These are phyloP conservation scores for Grosmannia clavigera DNA, from an alignment of 2,329 filamentous ascomycete species.

Conservation along the genomic window DNA sequence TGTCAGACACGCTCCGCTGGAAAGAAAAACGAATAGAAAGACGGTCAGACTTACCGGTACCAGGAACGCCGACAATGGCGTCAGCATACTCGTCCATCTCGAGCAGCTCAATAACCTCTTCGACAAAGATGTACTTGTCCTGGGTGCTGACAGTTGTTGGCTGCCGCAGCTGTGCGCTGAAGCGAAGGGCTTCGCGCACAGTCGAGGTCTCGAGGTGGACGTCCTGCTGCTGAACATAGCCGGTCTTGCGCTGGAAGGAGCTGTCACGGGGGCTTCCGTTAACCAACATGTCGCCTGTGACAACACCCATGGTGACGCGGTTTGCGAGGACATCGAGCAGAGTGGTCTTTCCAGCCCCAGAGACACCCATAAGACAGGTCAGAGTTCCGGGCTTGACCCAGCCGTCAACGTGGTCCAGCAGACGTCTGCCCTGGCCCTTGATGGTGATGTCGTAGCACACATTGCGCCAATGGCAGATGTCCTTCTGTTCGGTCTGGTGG, in stretches of 20 bases:
- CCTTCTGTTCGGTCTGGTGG: conserved; percentile 47
- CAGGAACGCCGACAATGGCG: conserved; percentile 79
- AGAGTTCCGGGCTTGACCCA: conserved; percentile 90
- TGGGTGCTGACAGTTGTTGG: conserved; percentile 55
- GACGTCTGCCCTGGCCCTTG: conserved; percentile 60
- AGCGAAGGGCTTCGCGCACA: conserved; percentile 76
- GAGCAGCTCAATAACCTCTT: conserved; percentile 80
- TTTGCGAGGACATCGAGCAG: conserved; percentile 77
- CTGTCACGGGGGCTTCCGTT: conserved; percentile 55
- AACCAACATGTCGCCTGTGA: conserved; percentile 68
- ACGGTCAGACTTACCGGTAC: conserved; percentile 34
- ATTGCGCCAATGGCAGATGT: conserved; percentile 76
- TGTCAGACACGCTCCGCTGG: neutral
- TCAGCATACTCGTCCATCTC: conserved; percentile 88
- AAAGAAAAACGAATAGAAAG: neutral
- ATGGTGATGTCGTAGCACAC: conserved; percentile 71
- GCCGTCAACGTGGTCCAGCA: conserved; percentile 77
- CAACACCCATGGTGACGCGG: conserved; percentile 78
- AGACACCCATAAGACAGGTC: conserved; percentile 84
- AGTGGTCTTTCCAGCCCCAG: conserved; percentile 89
- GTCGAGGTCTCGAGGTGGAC: conserved; percentile 74
- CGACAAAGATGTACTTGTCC: conserved; percentile 79
- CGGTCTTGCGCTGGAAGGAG: conserved; percentile 84
- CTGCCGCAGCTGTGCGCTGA: conserved; percentile 76
- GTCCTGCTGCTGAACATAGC: conserved; percentile 89